Percentiles rank a stretch among this genome's conserved stretches.
phyloP scores from a whole-genome alignment of 176 grass and related monocot genomes.

The Eragrostis curvula region DNA sequence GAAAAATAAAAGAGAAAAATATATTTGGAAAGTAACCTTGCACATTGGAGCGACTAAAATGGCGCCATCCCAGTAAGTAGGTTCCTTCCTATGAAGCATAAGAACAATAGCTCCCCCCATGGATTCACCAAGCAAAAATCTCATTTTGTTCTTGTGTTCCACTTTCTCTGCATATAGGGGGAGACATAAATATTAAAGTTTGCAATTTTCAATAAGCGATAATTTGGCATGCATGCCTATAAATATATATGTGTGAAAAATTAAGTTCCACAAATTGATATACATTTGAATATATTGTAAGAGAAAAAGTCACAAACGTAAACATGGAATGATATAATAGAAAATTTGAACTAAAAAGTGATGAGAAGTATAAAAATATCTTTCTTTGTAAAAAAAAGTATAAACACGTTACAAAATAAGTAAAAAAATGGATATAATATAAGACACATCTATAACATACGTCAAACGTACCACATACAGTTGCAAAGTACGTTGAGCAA shows the following conservation, averaged over 20 bases:
- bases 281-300: background rate
- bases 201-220: background rate
- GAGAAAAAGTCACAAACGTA: background rate
- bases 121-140: constrained; percentile 69
- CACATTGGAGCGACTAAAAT: constrained; percentile 84
- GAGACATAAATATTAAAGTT: background rate
- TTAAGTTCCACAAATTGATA: background rate
- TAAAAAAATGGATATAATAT: constrained; percentile 10
- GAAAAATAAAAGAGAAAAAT: background rate
- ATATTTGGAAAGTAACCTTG: constrained; percentile 48
- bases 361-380: background rate
- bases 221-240: background rate
- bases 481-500: constrained; percentile 55
- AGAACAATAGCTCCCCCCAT: constrained; percentile 80
- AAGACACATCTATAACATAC: background rate
- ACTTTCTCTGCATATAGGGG: constrained; percentile 48
- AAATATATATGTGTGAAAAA: background rate
- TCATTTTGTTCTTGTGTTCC: constrained; percentile 45
- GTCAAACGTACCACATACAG: constrained; percentile 51
- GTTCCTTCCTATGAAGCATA: constrained; percentile 72
- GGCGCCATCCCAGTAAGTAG: constrained; percentile 66
- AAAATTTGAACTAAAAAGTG: background rate
- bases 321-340: background rate
- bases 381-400: background rate
- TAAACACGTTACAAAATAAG: background rate